These are phyloP conservation scores for Wickerhamiella sorbophila DNA, from an alignment of 805 yeast species.

Conservation along the genomic window DNA sequence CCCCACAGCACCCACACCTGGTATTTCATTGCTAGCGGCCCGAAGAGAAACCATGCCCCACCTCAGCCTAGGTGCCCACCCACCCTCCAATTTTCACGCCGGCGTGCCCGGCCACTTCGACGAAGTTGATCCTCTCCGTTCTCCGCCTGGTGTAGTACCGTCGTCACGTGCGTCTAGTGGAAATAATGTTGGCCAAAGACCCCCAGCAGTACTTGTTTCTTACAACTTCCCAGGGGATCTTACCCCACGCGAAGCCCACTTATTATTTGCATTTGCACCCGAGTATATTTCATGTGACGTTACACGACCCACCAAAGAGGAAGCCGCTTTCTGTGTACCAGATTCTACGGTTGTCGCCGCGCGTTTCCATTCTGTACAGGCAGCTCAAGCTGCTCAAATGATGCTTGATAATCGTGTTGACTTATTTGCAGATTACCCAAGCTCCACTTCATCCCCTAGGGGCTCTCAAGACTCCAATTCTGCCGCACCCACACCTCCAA, in stretches of 20 bases:
- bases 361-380: constrained; percentile 19
- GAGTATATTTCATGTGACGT: constrained; percentile 26
- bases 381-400: constrained; percentile 21
- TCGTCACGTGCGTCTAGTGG: not conserved
- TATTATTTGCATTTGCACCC: constrained; percentile 28
- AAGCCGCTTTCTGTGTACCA: constrained; percentile 12
- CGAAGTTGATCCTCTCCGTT: not conserved
- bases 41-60: not conserved
- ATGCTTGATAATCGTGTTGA: constrained; percentile 21
- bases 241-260: constrained; percentile 26
- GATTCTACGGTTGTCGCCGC: constrained; percentile 10
- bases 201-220: constrained; percentile 14
- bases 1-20: not conserved
- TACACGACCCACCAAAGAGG: constrained; percentile 13
- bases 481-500: constrained; percentile 1
- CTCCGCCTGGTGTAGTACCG: not conserved
- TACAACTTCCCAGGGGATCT: constrained; percentile 27
- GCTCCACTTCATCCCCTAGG: constrained; percentile 1
- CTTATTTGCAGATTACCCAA: constrained; percentile 12
- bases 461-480: constrained; percentile 7
- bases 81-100: not conserved
- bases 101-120: not conserved
- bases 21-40: not conserved
- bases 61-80: not conserved
- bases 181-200: not conserved